A percentile compares a stretch with the other conserved stretches of the same genome.
phyloP scores from a whole-genome alignment of 2,329 filamentous ascomycete genomes.

The Pseudogymnoascus sp. region DNA sequence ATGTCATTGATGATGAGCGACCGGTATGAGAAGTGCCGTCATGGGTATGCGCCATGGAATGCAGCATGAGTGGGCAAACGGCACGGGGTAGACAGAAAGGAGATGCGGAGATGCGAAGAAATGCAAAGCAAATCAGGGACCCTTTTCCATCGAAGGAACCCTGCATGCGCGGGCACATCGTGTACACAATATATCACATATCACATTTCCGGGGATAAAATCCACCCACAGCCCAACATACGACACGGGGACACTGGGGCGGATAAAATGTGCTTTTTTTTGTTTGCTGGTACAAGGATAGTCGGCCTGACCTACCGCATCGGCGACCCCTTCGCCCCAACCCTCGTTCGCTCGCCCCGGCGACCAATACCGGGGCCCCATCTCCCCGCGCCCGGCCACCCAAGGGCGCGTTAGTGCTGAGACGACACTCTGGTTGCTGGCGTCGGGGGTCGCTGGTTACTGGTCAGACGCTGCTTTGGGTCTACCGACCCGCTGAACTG shows the following conservation, averaged over 20 bases:
- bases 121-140: neutral
- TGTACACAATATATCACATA: neutral
- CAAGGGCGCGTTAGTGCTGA: slow-evolving; percentile 1
- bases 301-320: neutral
- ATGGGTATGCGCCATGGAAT: neutral
- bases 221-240: neutral
- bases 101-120: neutral
- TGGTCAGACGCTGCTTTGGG: neutral
- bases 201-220: neutral
- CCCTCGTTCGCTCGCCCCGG: neutral
- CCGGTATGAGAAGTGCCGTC: slow-evolving; percentile 4
- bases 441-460: neutral
- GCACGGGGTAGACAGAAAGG: neutral
- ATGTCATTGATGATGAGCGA: slow-evolving; percentile 2
- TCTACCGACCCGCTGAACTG: slow-evolving; percentile 4
- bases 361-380: neutral
- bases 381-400: neutral
- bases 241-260: neutral
- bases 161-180: neutral
- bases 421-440: slow-evolving; percentile 4
- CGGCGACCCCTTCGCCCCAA: neutral
- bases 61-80: neutral
- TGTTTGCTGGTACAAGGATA: neutral
- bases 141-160: neutral
- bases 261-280: neutral